Evolutionary conservation across 139 green algal species (phyloP), one percentile per base, ranked within the genome.

Genomic region (Chlorella sp.): DNA sequence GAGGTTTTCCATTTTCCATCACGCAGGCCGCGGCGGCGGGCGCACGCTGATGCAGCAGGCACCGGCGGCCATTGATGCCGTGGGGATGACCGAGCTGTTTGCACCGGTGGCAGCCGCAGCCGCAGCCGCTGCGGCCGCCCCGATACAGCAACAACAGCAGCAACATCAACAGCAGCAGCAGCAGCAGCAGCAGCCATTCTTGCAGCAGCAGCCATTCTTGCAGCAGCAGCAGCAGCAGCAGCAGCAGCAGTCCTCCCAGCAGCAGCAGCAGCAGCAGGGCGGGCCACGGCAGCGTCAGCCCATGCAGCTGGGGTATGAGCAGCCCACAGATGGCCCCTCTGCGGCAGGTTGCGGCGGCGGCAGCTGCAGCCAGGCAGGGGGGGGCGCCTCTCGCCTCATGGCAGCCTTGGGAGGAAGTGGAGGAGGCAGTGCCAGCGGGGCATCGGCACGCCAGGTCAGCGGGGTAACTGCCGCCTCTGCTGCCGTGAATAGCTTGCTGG

Each of bases 11-110:
- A 68, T 18, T 68, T 68, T 68, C 60, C 18, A 68, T 14, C 37
- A 61, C n/a, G 37, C 83, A 48, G 22, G 64, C 64, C 11, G 19
- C 11, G 69, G 79, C 88, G n/a, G 71, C 73, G 85, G 71, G 11
- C 73, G 85, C 71, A 83, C 73, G n/a, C 83, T 92, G 73, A 37
- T 91, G 66, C 86, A 90, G 71, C 42, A 66, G 28, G 90, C 85
- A 36, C 90, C 90, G 2, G 48, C 81, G 24, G 90, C 90, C 37
- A 82, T 85, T 9, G 91, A 90, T 76, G 76, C 82, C 0, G 73
- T 85, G 19, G 86, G 78, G 0, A 88, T 93, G 76, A 85, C 77
- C 16, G 68, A 91, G 69, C 42, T 87, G 57, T 66, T 91, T 68
- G 76, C 73, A 24, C 76, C 80, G 18, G n/a, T 71, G 71, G 86